phyloP scores from a whole-genome alignment of 2,329 filamentous ascomycete species.

The Emmonsiellopsis sp. region DNA sequence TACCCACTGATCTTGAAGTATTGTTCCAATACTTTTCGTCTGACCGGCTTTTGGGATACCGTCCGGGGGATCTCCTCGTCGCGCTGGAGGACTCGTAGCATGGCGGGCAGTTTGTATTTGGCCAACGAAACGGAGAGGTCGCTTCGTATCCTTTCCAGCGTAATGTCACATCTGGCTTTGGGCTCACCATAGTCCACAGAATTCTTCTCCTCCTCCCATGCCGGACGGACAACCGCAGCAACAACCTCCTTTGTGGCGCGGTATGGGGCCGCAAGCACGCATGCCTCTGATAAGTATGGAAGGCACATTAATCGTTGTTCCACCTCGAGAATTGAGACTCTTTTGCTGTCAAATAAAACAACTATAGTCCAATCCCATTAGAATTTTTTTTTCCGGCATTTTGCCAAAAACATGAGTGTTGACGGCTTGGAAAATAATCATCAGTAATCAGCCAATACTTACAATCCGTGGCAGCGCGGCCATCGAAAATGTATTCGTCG shows the following conservation, averaged over 20 bases:
- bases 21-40: too few relatives aligned
- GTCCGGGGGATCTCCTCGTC: constrained; percentile 6
- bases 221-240: constrained; percentile 5
- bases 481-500: constrained; percentile 13
- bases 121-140: constrained; percentile 3
- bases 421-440: neutral
- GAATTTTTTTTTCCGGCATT: neutral
- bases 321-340: constrained; percentile 10
- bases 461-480: constrained; percentile 14
- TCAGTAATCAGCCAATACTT: neutral
- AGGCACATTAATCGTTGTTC: constrained; percentile 11
- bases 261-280: constrained; percentile 9
- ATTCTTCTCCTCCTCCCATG: neutral
- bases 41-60: too few relatives aligned
- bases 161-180: neutral
- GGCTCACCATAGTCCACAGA: neutral
- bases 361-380: constrained; percentile 2
- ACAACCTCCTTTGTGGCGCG: constrained; percentile 2
- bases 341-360: constrained; percentile 6
- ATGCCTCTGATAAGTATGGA: constrained; percentile 12
- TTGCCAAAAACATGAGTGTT: too few relatives aligned
- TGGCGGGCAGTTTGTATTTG: constrained; percentile 8
- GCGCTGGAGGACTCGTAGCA: constrained; percentile 7
- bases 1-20: too few relatives aligned
- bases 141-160: constrained; percentile 6